Conservation (phyloP, 2,329 filamentous ascomycete genomes). For the Monosporascus sp. region DNA sequence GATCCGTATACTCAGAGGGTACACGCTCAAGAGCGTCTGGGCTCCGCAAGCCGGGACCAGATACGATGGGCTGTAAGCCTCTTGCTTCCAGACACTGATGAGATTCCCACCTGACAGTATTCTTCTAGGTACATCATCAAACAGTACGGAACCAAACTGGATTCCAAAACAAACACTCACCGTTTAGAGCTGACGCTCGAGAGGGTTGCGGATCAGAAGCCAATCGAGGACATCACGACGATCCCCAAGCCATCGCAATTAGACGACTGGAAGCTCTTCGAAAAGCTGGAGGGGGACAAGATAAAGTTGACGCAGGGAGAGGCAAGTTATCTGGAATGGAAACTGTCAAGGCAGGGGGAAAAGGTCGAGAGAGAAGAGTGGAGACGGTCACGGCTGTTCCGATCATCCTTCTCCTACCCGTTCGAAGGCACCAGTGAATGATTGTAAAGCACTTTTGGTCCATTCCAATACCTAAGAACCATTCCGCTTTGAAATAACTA, state of each 20-base stretch:
- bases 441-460: too few relatives aligned
- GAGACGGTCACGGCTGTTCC: slow-evolving; percentile 13
- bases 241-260: slow-evolving; percentile 49
- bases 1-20: slow-evolving; percentile 48
- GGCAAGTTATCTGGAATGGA: slow-evolving; percentile 36
- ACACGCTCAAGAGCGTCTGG: slow-evolving; percentile 42
- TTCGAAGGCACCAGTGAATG: too few relatives aligned
- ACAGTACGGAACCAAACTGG: slow-evolving; percentile 40
- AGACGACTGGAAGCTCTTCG: slow-evolving; percentile 50
- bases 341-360: slow-evolving; percentile 23
- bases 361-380: slow-evolving; percentile 20
- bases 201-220: slow-evolving; percentile 34
- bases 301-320: slow-evolving; percentile 34
- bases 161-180: slow-evolving; percentile 34
- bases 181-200: slow-evolving; percentile 42
- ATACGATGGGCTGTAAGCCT: slow-evolving; percentile 53
- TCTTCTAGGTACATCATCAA: slow-evolving; percentile 40
- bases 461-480: too few relatives aligned
- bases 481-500: too few relatives aligned
- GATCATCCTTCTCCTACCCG: too few relatives aligned
- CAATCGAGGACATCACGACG: slow-evolving; percentile 36
- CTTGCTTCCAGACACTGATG: slow-evolving; percentile 1
- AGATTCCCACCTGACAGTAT: background rate
- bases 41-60: slow-evolving; percentile 48
- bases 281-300: slow-evolving; percentile 39